Evolutionary conservation across 441 rosid genomes (phyloP).

Genomic region (California macrophylla): DNA sequence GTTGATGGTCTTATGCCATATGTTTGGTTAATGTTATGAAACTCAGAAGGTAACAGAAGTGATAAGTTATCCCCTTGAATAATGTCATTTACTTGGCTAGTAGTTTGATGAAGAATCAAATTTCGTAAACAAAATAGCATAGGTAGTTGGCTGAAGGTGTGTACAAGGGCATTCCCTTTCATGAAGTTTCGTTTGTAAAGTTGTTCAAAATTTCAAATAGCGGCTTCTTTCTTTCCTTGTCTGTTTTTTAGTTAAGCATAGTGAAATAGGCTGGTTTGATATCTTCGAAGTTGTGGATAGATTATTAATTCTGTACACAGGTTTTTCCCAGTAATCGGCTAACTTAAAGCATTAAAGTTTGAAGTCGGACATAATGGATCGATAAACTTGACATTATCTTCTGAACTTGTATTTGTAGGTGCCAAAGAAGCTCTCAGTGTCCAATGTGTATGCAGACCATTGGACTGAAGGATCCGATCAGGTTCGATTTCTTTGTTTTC

Average conservation of each 20-base stretch:
- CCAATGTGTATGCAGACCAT: constrained; percentile 42
- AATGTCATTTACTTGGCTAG: too few relatives aligned
- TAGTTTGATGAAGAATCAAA: too few relatives aligned
- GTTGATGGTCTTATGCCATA: background rate
- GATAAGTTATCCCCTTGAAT: background rate
- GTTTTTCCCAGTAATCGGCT: background rate
- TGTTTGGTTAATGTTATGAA: background rate
- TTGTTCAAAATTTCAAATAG: too few relatives aligned
- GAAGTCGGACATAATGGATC: constrained; percentile 4
- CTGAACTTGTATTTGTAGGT: constrained; percentile 23
- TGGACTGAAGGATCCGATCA: constrained; percentile 30
- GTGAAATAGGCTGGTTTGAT: too few relatives aligned
- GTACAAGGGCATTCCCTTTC: too few relatives aligned
- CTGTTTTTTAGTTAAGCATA: background rate
- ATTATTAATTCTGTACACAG: too few relatives aligned
- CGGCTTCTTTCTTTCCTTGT: background rate
- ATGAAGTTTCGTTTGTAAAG: too few relatives aligned
- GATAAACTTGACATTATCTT: background rate
- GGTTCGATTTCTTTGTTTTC: constrained; percentile 19
- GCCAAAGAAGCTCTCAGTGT: constrained; percentile 45
- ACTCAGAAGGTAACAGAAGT: background rate
- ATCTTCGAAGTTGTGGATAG: background rate
- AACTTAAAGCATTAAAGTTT: background rate
- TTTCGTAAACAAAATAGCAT: too few relatives aligned
- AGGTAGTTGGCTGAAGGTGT: too few relatives aligned